Evolutionary conservation across 768 basidiomycete species (phyloP), one percentile per base, ranked within the genome.

Genomic region (Agaricus subrufescens): DNA sequence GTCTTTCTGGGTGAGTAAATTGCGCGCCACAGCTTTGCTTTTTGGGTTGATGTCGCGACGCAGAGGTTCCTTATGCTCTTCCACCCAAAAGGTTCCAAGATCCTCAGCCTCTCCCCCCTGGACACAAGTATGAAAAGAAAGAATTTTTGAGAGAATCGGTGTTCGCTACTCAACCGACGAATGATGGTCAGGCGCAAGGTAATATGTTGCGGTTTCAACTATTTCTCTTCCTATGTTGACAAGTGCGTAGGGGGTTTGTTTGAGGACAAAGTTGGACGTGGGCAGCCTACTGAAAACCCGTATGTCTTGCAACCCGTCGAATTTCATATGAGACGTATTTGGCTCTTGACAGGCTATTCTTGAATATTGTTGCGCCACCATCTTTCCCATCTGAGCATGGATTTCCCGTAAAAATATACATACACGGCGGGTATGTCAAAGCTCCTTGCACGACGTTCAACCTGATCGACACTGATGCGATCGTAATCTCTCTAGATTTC

Each of bases 1-100:
- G 79, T 81, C 19, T 89, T 87, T 65, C 71, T 89, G 39, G 87
- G 87, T 86, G 62, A 26, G 72, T 64, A 23, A 23, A 10, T n/a
- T 45, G 8, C 5, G 4, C 25, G 11, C 10, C 12, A 19, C 39
- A 15, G 43, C 30, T 11, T 45, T 7, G 12, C 27, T 5, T 3
- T 29, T 29, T 46, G 25, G 11, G 5, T 34, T 34, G 34, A 11
- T 30, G 25, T 26, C 52, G 44, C 11, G 30, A 8, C 42, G 34
- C 46, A 91, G 87, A 91, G 71, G 72, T 91, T 51, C 87, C 88
- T 4, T 91, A 86, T 64, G 88, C 84, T 2, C 66, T 86, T 14
- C 81, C 86, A 29, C 86, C 87, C 0, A 68, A 64, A 12, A 76
- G 87, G 26, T 91, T 89, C 61, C 70, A 82, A 48, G 84, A 90